Evolutionary conservation across 2,329 filamentous ascomycete genomes (phyloP).

Genomic region (Fusarium albosuccineum): DNA sequence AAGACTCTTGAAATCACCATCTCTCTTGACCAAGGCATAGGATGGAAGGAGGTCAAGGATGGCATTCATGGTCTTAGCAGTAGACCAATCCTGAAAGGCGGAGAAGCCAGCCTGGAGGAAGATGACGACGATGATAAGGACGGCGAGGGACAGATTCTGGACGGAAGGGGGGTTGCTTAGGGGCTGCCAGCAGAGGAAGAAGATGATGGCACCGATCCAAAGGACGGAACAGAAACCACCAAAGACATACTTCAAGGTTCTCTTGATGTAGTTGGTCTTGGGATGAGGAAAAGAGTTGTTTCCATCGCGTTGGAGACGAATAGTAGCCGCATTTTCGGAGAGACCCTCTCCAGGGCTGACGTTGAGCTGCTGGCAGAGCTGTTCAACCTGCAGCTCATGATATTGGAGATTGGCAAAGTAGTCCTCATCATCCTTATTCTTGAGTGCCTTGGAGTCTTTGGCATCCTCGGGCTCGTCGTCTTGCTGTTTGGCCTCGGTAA

Average conservation of each 20-base stretch:
- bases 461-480: slow-evolving; percentile 32
- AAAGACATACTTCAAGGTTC: slow-evolving; percentile 58
- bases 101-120: slow-evolving; percentile 61
- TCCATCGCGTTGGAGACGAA: slow-evolving; percentile 56
- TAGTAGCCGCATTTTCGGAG: slow-evolving; percentile 49
- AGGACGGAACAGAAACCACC: slow-evolving; percentile 63
- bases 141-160: slow-evolving; percentile 60
- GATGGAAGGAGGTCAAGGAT: slow-evolving; percentile 61
- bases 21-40: slow-evolving; percentile 58
- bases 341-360: slow-evolving; percentile 52
- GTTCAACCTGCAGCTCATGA: slow-evolving; percentile 52
- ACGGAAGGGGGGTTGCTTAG: slow-evolving; percentile 58
- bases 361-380: slow-evolving; percentile 56
- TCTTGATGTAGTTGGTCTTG: slow-evolving; percentile 59
- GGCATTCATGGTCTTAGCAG: slow-evolving; percentile 60
- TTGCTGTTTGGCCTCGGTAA: slow-evolving; percentile 52
- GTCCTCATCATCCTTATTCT: slow-evolving; percentile 55
- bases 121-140: slow-evolving; percentile 62
- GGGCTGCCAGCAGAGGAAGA: slow-evolving; percentile 63
- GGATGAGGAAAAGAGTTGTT: slow-evolving; percentile 57
- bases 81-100: slow-evolving; percentile 63
- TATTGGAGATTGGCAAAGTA: slow-evolving; percentile 58
- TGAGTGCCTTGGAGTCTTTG: slow-evolving; percentile 42
- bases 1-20: slow-evolving; percentile 57
- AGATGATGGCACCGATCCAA: slow-evolving; percentile 61